phyloP scores from a whole-genome alignment of 1,284 basidiomycete genomes.

The Trichosporon sp. region DNA sequence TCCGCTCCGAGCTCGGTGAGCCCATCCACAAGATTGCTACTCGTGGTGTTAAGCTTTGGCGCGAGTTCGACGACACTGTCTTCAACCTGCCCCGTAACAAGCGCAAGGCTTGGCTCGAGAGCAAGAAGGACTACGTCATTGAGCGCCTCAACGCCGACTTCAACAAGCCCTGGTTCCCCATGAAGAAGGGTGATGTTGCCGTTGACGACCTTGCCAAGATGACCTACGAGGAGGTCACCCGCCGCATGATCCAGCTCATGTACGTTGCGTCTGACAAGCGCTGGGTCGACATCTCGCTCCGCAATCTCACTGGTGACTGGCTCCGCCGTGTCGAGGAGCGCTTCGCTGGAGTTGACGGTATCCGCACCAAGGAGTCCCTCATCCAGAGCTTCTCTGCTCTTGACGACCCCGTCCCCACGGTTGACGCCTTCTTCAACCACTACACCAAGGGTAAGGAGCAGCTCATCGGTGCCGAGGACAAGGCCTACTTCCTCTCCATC shows the following conservation, averaged over 20 bases:
- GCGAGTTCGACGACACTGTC: conserved; percentile 94
- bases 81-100: conserved; percentile 96
- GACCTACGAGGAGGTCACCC: conserved; percentile 96
- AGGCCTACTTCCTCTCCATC: conserved; percentile 92
- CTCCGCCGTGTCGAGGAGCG: conserved; percentile 93
- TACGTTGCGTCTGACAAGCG: conserved; percentile 86
- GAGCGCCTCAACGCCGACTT: conserved; percentile 92
- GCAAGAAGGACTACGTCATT: conserved; percentile 87
- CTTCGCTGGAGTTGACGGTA: conserved; percentile 87
- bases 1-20: conserved; percentile 96
- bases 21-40: conserved; percentile 99
- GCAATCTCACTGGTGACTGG: conserved; percentile 97
- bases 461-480: conserved; percentile 91
- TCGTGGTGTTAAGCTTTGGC: conserved; percentile 95
- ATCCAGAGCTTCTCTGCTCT: conserved; percentile 86
- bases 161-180: conserved; percentile 94
- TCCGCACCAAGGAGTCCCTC: conserved; percentile 74
- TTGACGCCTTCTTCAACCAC: conserved; percentile 79
- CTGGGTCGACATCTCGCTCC: conserved; percentile 92
- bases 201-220: conserved; percentile 89
- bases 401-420: conserved; percentile 76
- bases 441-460: conserved; percentile 83
- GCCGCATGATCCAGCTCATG: conserved; percentile 90
- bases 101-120: conserved; percentile 80
- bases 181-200: conserved; percentile 85